phyloP scores from a whole-genome alignment of 2,329 filamentous ascomycete genomes.

The Kalmusia sp. region DNA sequence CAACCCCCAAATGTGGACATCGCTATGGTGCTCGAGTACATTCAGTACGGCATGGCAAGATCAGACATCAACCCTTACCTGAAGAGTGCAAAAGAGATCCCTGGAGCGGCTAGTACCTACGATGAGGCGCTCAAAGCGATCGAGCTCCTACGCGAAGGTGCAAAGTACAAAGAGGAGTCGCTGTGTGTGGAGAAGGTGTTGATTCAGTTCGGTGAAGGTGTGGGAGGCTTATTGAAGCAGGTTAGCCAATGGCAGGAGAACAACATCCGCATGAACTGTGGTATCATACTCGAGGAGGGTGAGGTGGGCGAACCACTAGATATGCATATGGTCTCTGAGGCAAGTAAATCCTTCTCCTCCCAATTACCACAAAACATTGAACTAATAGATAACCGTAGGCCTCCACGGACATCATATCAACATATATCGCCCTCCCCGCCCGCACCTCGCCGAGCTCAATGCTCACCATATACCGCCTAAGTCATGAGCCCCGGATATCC shows the following conservation, averaged over 20 bases:
- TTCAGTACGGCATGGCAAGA: constrained; percentile 71
- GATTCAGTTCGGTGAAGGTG: constrained; percentile 42
- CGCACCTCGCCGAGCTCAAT: constrained; percentile 11
- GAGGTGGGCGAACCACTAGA: constrained; percentile 56
- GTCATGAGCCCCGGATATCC: constrained; percentile 50
- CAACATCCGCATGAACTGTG: constrained; percentile 73
- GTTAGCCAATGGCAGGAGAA: constrained; percentile 54
- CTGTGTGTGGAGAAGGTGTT: constrained; percentile 50
- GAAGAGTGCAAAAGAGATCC: constrained; percentile 43
- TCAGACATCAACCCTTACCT: constrained; percentile 72
- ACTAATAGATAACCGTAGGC: neutral
- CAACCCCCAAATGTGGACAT: constrained; percentile 80
- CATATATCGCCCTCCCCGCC: constrained; percentile 33
- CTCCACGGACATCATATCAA: constrained; percentile 21
- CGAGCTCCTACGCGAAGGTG: constrained; percentile 53
- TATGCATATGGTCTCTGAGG: constrained; percentile 64
- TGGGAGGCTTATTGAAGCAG: constrained; percentile 41
- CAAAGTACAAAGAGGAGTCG: constrained; percentile 42
- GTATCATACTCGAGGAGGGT: constrained; percentile 55
- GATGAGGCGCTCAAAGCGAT: constrained; percentile 43
- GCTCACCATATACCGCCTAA: constrained; percentile 40
- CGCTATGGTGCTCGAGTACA: constrained; percentile 76
- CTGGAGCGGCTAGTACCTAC: constrained; percentile 24
- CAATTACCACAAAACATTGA: neutral
- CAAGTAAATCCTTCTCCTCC: constrained; percentile 29